Percentiles rank a stretch among this genome's conserved stretches.
Conservation (phyloP, 768 basidiomycete species). For the Lentinus tigrinus region DNA sequence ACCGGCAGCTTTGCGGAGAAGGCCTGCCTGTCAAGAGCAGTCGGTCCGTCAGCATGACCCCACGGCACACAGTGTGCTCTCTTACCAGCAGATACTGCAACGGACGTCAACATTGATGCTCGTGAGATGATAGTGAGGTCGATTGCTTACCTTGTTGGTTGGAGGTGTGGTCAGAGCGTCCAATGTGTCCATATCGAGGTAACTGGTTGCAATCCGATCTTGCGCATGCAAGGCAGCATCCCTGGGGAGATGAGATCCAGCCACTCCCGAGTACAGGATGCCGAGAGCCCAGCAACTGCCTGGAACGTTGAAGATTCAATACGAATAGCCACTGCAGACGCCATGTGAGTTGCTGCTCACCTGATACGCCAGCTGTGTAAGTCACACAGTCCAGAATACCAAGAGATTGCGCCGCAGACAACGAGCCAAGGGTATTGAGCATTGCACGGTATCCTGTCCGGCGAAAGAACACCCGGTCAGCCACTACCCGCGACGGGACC, state of each 20-base stretch:
- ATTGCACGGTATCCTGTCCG: constrained; percentile 25
- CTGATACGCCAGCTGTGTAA: constrained; percentile 28
- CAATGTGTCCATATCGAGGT: constrained; percentile 25
- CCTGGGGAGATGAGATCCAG: constrained; percentile 14
- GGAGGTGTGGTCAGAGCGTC: constrained; percentile 24
- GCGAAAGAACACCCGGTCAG: neutral
- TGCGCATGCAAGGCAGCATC: constrained; percentile 17
- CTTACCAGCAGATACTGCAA: constrained; percentile 25
- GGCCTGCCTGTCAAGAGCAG: constrained; percentile 7
- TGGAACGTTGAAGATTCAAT: neutral
- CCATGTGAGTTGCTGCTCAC: neutral
- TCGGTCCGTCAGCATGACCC: neutral
- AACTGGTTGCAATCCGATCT: constrained; percentile 24
- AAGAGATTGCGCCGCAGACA: constrained; percentile 16
- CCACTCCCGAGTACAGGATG: constrained; percentile 25
- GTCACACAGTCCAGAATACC: constrained; percentile 23
- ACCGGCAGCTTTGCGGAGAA: constrained; percentile 25
- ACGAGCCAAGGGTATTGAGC: constrained; percentile 25
- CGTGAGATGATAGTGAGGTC: neutral
- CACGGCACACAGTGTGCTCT: neutral
- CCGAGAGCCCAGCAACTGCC: constrained; percentile 29
- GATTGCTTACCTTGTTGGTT: constrained; percentile 21
- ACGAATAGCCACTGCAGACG: neutral
- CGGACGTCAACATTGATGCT: neutral
- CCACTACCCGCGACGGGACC: neutral